phyloP scores from a whole-genome alignment of 352 stramenopile species.

The Nothophytophthora sp. region DNA sequence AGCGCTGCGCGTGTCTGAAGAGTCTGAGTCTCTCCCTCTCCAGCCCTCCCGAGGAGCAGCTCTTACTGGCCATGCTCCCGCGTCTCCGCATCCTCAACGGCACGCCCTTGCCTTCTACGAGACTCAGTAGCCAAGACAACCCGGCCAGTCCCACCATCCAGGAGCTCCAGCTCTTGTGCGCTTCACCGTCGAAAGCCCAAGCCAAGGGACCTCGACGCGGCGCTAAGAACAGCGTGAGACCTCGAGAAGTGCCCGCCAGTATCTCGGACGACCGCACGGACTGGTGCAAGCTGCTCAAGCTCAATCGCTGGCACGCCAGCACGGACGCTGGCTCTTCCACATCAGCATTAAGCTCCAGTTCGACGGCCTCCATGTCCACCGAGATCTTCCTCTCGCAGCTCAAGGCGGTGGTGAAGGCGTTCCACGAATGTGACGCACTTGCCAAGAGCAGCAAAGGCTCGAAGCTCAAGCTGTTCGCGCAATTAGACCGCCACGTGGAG shows the following conservation, averaged over 20 bases:
- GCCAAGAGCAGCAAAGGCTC: constrained; percentile 1
- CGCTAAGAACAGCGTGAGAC: constrained; percentile 41
- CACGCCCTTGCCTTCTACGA: constrained; percentile 23
- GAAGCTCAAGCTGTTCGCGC: constrained; percentile 41
- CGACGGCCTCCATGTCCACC: constrained; percentile 18
- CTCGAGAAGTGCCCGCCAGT: constrained; percentile 42
- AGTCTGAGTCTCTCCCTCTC: constrained; percentile 58
- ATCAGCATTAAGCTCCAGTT: background rate
- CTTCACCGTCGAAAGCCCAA: constrained; percentile 19
- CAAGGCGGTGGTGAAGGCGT: constrained; percentile 49
- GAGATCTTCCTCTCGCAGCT: constrained; percentile 53
- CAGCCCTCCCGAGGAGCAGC: constrained; percentile 54
- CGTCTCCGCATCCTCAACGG: constrained; percentile 65
- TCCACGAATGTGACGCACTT: constrained; percentile 35
- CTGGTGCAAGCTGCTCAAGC: constrained; percentile 67
- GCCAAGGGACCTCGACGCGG: constrained; percentile 5
- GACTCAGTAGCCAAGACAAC: constrained; percentile 9
- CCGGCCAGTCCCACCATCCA: constrained; percentile 24
- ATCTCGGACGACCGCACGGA: constrained; percentile 69
- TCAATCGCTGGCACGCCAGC: constrained; percentile 13
- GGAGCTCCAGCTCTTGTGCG: constrained; percentile 24
- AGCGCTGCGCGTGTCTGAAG: constrained; percentile 49
- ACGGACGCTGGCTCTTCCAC: background rate
- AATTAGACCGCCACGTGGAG: constrained; percentile 63
- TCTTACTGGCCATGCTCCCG: constrained; percentile 58